Base-by-base conservation (phyloP, 163 green algal species). In the Volvox carteri region DNA sequence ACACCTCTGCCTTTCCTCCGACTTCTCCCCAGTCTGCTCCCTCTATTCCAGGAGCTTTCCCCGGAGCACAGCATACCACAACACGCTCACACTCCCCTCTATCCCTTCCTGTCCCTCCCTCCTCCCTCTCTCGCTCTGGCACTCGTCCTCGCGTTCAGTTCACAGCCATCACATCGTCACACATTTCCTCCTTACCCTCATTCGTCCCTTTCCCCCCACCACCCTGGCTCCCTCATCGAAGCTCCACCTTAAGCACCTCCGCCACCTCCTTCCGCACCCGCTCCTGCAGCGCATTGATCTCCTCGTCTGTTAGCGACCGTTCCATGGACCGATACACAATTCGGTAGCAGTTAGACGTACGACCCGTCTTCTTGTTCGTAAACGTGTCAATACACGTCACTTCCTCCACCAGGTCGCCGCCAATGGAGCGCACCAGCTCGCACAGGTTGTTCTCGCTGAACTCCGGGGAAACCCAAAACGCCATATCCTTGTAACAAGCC, bases 391-490 rank as follows among this genome's bases (percentile, higher is more conserved):
- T 98, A 0, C 99, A 93, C 73, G 96, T 97, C 48, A 99, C 98
- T 92, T 99, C 96, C 92, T 99, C 98, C 8, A 97, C 97, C 44
- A 99, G 93, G 92, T 99, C 98, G 1, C 98, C 98, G 25, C 96
- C 97, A 44, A 98, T 94, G 35, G 85, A 92, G 33, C 91, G 94
- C 86, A 97, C 95, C 28, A 97, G 83, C 94, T 99, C 98, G 92
- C 97, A 99, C 44, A 99, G 94, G 92, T 99, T 99, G 95, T 99
- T 99, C 93, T 99, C 98, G 5, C 95, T 98, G 93, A 99, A 99
- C 74, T 97, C 92, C 42, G 90, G 92, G 19, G 85, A 95, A 12
- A 98, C 92, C 98, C 98, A 99, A 92, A 99, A 99, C 37, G 96
- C 96, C 41, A 99, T 97, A 91, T 99, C 98, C 95, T 99, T 99